A percentile compares a stretch with the other conserved stretches of the same genome.
phyloP scores from a whole-genome alignment of 805 yeast genomes.

The Yarrowia sp. region DNA sequence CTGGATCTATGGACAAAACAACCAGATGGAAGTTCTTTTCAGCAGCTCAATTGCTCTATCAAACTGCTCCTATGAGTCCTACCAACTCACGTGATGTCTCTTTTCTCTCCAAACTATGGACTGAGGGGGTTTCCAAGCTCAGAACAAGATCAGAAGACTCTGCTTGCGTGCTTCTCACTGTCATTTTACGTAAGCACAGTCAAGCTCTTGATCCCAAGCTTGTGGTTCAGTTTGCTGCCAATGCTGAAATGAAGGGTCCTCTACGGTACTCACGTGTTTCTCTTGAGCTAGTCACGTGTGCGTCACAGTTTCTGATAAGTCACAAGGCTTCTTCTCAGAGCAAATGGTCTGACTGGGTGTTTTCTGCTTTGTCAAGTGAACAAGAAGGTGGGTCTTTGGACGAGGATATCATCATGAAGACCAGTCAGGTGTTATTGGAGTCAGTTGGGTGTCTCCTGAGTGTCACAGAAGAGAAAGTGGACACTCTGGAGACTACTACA shows the following conservation, averaged over 20 bases:
- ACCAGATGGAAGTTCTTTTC: conserved; percentile 21
- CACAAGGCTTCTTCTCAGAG: not conserved
- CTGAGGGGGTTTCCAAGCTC: conserved; percentile 1
- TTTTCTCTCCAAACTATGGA: conserved; percentile 4
- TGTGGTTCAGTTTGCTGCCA: not conserved
- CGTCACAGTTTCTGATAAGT: not conserved
- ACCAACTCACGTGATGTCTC: not conserved
- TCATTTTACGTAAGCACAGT: not conserved
- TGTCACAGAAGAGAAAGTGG: too few relatives aligned
- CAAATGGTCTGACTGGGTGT: conserved; percentile 1
- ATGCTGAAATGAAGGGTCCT: conserved; percentile 1
- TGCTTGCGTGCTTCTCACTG: conserved; percentile 6
- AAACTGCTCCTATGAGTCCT: not conserved
- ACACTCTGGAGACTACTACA: not conserved
- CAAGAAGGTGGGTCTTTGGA: too few relatives aligned
- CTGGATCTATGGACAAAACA: conserved; percentile 17
- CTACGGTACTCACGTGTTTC: not conserved
- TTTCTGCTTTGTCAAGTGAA: not conserved
- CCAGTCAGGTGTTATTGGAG: not conserved
- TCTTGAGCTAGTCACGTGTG: conserved; percentile 1
- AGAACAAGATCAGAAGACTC: conserved; percentile 26
- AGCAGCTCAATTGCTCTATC: not conserved
- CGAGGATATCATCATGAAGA: too few relatives aligned
- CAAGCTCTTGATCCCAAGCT: conserved; percentile 14
- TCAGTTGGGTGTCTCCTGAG: not conserved